Conservation (phyloP, 2,329 filamentous ascomycete genomes). For the Exophiala sp. region DNA sequence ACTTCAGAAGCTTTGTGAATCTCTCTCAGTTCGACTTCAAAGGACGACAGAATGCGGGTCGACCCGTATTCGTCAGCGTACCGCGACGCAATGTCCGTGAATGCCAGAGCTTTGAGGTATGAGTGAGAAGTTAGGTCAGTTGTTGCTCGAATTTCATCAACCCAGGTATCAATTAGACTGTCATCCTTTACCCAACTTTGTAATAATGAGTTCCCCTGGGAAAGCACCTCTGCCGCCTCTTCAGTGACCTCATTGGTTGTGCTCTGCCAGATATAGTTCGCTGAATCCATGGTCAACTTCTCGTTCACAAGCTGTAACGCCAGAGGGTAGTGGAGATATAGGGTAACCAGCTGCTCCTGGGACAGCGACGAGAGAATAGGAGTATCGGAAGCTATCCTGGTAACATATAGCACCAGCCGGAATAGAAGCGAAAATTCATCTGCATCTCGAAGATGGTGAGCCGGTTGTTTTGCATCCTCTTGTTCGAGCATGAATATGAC, state of each 20-base stretch:
- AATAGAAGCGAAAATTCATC: constrained; percentile 66
- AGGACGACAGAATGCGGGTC: constrained; percentile 31
- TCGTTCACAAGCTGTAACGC: constrained; percentile 54
- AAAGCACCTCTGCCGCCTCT: constrained; percentile 50
- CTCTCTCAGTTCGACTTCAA: constrained; percentile 32
- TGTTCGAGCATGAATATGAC: constrained; percentile 57
- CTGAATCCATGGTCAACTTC: constrained; percentile 52
- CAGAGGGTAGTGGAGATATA: constrained; percentile 50
- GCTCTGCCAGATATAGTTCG: constrained; percentile 49
- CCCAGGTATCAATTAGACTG: constrained; percentile 15
- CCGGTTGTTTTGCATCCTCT: constrained; percentile 28
- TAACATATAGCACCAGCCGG: constrained; percentile 67
- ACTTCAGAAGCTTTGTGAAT: constrained; percentile 38
- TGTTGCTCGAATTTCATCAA: constrained; percentile 25
- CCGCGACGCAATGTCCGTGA: constrained; percentile 37
- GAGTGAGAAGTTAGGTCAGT: constrained; percentile 14
- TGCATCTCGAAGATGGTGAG: constrained; percentile 48
- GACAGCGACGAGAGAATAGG: constrained; percentile 33
- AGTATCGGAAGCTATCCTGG: constrained; percentile 49
- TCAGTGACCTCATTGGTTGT: constrained; percentile 46
- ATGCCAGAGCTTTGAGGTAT: constrained; percentile 39
- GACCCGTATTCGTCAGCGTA: constrained; percentile 28
- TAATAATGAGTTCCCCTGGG: constrained; percentile 46
- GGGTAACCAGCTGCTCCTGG: constrained; percentile 32
- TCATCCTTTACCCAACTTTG: constrained; percentile 38